Base-by-base conservation (phyloP, 1,284 basidiomycete species). In the Ceratobasidium papillatum region DNA sequence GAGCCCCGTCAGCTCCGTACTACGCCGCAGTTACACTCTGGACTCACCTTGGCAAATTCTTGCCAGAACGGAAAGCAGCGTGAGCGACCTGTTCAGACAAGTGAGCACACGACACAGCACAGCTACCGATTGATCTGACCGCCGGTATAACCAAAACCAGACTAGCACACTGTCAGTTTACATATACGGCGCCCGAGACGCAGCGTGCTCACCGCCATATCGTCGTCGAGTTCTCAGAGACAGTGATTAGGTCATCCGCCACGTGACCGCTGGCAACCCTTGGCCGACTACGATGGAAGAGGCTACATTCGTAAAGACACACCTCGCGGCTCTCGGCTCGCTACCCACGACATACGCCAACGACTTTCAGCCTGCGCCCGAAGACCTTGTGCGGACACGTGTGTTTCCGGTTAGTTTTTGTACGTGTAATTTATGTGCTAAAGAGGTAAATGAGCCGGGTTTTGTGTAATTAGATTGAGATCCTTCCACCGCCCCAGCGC, bases 21-120 rank as follows among this genome's bases (percentile, higher is more conserved):
- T 71, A 65, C 63, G 65, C 52, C 54, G 51, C 36, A 38, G 65
- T 36, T n/a, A n/a, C 30, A 38, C 25, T 14, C 30, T 34, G 8
- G 22, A 74, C 82, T 74, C 76, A 92, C 93, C 82, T 93, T 94
- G 77, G 90, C 87, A 84, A 95, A 94, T 81, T 94, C 93, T 80
- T 96, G 94, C 95, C 96, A 98, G 84, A 93, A 94, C 5, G 89
- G 86, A 83, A 96, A 96, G 85, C 96, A 98, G 80, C 94, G 89
- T 78, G 94, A 91, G 80, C 91, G 90, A 80, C 94, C 94, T 95
- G 80, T 30, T 45, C 66, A 66, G 38, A 54, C 27, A 56, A 59
- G 65, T 77, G 74, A 75, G 47, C 76, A 51, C 59, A 52, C 66
- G 34, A 45, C 71, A 74, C n/a, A 64, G 17, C 14, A 32, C 25